phyloP scores from a whole-genome alignment of 169 alveolate species.

The Pseudocohnilembus persalinus region DNA sequence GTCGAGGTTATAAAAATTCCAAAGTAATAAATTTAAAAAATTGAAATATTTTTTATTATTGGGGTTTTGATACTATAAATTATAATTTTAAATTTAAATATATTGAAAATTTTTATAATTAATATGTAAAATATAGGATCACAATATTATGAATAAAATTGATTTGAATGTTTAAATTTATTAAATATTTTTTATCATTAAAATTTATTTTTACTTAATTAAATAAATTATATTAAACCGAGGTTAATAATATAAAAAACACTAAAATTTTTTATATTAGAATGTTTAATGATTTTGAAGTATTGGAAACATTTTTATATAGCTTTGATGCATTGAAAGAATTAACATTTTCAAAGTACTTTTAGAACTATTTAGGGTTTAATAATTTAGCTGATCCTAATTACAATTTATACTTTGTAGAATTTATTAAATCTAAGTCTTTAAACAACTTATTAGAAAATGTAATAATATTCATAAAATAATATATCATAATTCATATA shows the following conservation, averaged over 20 bases:
- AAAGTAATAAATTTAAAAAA: conserved; percentile 2
- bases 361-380: conserved; percentile 21
- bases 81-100: not conserved
- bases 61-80: not conserved
- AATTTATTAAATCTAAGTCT: conserved; percentile 16
- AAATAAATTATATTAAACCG: not conserved
- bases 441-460: not conserved
- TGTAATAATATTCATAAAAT: no score
- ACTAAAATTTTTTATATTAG: no score
- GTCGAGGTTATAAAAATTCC: conserved; percentile 30
- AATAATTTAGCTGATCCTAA: conserved; percentile 19
- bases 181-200: no score
- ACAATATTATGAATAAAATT: no score
- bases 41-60: not conserved
- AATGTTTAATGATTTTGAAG: conserved; percentile 22
- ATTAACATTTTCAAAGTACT: conserved; percentile 14
- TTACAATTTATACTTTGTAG: conserved; percentile 17
- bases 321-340: conserved; percentile 21
- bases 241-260: not conserved
- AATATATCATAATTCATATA: no score
- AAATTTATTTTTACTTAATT: no score
- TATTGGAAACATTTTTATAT: conserved; percentile 4
- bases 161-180: no score
- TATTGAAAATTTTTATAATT: no score
- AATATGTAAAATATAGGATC: no score